phyloP scores from a whole-genome alignment of 306 rosid genomes.

The Glycyrrhiza uralensis region DNA sequence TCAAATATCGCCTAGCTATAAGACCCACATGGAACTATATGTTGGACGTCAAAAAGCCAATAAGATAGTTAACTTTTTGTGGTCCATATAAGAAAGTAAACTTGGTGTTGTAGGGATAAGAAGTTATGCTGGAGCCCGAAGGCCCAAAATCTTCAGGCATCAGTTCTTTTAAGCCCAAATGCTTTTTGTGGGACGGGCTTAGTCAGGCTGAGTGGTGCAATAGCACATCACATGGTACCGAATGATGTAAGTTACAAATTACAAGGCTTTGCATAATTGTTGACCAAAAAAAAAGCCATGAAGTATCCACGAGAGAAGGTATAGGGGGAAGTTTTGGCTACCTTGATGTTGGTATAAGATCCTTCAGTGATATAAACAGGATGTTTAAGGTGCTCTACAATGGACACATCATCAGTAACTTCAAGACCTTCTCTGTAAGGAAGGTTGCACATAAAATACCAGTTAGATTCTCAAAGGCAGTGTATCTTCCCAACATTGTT shows the following conservation, averaged over 20 bases:
- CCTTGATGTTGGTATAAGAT: constrained; percentile 96
- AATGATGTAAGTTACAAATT: not conserved
- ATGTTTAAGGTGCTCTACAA: constrained; percentile 79
- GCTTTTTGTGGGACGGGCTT: not conserved
- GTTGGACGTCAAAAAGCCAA: no score
- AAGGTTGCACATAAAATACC: constrained; percentile 12
- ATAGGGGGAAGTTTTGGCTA: constrained; percentile 21
- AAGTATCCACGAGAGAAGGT: not conserved
- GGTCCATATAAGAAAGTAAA: no score
- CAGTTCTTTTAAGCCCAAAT: not conserved
- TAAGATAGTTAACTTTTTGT: no score
- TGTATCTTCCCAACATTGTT: not conserved
- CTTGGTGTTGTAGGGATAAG: no score
- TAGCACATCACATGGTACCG: not conserved
- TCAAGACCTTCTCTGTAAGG: constrained; percentile 75
- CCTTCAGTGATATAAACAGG: constrained; percentile 90
- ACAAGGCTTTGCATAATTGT: not conserved
- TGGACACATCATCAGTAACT: constrained; percentile 96
- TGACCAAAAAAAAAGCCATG: not conserved
- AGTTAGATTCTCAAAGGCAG: constrained; percentile 15
- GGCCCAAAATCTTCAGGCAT: not conserved
- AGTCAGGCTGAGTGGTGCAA: not conserved
- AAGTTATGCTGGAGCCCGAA: not conserved
- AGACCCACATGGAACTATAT: no score
- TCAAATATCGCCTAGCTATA: no score